Base-by-base conservation (phyloP, 2,329 filamentous ascomycete species). In the Xenosphaeropsis pyriputrescens region DNA sequence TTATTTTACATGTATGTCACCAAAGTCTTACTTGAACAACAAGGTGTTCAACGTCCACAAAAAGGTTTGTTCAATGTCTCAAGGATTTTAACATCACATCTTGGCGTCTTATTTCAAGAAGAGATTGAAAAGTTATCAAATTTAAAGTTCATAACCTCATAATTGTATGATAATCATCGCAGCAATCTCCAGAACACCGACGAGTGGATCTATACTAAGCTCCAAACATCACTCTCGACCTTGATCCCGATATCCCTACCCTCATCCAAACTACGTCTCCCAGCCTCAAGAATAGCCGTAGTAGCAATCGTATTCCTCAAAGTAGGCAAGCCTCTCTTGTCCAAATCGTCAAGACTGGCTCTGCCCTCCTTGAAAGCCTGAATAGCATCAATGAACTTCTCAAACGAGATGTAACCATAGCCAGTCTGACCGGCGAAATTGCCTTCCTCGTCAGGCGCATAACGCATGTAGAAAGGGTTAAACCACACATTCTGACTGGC, bases 381-480 rank as follows among this genome's bases (percentile, higher is more conserved):
- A 54, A 85, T 85, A 11, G 80, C 86, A 56, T 95, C 85, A 36
- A 95, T 78, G 59, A 95, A 95, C 62, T 95, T 95, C 64, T 95
- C 88, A 53, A 95, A 88, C 15, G 82, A 91, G 41, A 94, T 74
- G 60, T 95, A 95, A 26, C 88, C 88, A 57, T 95, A 95, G 17
- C 88, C 88, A 6, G 76, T 80, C 63, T 94, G 88, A 29, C 88
- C 88, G 39, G 75, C 78, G 58, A 95, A 95, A 62, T 95, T 93
- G 39, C 88, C 89, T 58, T 93, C 84, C 63, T 94, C 88, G 52
- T 94, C 86, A 15, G 88, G 86, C 11, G 86, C 84, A 53, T 94
- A 94, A 51, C 81, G 79, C 85, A 93, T 93, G 62, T 93, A 93
- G 61, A 93, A 93, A 56, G 88, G 88, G 59, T 95, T 95, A 58